Evolutionary conservation across 768 basidiomycete genomes (phyloP), one percentile per base, ranked within the genome.

Genomic region (Lenzites betulinus): DNA sequence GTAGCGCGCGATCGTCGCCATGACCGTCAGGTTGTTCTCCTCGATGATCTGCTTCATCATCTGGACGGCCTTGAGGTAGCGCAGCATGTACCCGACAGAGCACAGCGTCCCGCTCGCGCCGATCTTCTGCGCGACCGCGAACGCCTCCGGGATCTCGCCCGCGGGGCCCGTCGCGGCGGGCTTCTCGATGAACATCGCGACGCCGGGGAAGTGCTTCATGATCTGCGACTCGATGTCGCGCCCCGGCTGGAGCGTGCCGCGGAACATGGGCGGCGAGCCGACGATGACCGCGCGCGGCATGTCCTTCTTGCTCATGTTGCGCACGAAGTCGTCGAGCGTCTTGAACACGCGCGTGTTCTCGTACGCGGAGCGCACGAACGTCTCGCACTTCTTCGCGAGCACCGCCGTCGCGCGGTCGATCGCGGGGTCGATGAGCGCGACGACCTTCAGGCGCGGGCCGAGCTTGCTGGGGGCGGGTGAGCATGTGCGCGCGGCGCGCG

Each of bases 1-100:
- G 75, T 98, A 99, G 59, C 96, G 89, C 8, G 95, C 95, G 66
- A 95, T 87, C 36, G 96, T 98, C 47, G 89, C 83, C 95, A 98
- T 98, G 52, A 99, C 95, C 22, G 89, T 90, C 59, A 99, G 81
- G 70, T 93, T 84, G 73, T 98, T 98, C 64, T 96, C 93, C 70
- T 92, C 80, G 71, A 99, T 91, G 73, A 98, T 95, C 62, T 89
- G 84, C 77, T 96, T 95, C 92, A 98, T 97, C 83, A 87, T 89
- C 76, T 97, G 94, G 22, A 96, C 93, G 33, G 90, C 95, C 74
- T 89, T 90, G 68, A 96, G 81, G 77, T 96, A 95, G 64, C 94
- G 87, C 64, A 97, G 79, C 94, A 97, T 97, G 72, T 93, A 94
- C 85, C 95, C 95, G 64, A 95, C 91, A 20, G 94, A 95, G 72